Evolutionary conservation across 2,329 filamentous ascomycete genomes (phyloP).

Genomic region (Fusarium transvaalense): DNA sequence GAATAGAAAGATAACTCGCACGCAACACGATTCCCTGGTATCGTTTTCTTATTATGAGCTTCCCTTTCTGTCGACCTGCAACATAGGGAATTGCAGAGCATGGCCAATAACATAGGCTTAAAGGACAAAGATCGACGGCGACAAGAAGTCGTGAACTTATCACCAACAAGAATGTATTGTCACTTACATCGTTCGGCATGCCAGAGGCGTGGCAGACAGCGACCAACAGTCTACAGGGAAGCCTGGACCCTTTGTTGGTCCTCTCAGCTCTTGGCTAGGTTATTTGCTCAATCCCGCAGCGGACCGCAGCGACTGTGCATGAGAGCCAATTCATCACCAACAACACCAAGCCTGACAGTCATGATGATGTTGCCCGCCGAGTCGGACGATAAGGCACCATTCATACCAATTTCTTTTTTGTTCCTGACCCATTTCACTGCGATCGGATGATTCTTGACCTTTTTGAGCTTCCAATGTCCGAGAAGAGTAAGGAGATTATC

Average conservation of each 20-base stretch:
- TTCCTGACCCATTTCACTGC: neutral
- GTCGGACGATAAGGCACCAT: slow-evolving; percentile 22
- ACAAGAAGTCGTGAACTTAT: slow-evolving; percentile 4
- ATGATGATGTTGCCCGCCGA: slow-evolving; percentile 23
- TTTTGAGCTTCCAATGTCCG: slow-evolving; percentile 23
- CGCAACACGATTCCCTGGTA: too few species aligned
- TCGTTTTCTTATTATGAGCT: neutral
- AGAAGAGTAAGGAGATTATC: slow-evolving; percentile 27
- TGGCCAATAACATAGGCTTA: neutral
- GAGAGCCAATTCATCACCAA: slow-evolving; percentile 34
- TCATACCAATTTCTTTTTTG: too few species aligned
- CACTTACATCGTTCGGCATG: slow-evolving; percentile 1
- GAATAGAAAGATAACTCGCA: too few species aligned
- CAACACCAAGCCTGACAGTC: slow-evolving; percentile 7
- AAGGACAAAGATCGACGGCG: neutral
- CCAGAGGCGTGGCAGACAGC: slow-evolving; percentile 12
- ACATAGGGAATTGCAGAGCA: neutral
- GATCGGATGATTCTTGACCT: slow-evolving; percentile 22
- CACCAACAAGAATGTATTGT: slow-evolving; percentile 8
- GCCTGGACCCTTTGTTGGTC: slow-evolving; percentile 31
- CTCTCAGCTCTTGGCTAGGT: slow-evolving; percentile 4
- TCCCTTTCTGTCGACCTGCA: neutral
- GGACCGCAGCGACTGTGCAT: slow-evolving; percentile 35
- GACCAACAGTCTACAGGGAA: slow-evolving; percentile 9
- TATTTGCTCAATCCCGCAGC: slow-evolving; percentile 22